Evolutionary conservation across 2,329 filamentous ascomycete genomes (phyloP), one percentile per base, ranked within the genome.

Genomic region (Diaporthe sp.): DNA sequence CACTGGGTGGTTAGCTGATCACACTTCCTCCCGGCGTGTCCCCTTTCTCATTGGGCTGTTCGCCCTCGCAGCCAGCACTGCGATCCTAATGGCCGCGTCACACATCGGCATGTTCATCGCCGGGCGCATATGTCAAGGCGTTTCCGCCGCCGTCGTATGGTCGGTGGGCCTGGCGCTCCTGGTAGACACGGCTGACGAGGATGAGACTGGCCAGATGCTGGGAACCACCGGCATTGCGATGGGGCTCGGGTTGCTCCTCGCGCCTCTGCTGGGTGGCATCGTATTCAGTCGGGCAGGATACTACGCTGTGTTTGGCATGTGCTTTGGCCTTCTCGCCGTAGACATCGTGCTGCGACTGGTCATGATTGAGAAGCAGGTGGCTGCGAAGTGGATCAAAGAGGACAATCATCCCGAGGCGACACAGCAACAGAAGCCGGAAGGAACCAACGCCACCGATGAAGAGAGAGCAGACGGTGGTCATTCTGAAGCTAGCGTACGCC

Each of bases 121-220:
- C 53, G 73, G 70, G 9, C 56, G 73, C 19, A 51, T 72, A 22
- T 66, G 73, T 4, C 59, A 70, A 27, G 73, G 73, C n/a, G 22
- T 75, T 35, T 68, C 73, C 25, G 56, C 63, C 5, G 71, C 73
- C 22, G 50, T 75, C 22, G 72, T 72, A 3, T 72, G 65, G 50
- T 73, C 73, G 13, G 73, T 73, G 4, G 71, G 73, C 22, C 63
- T 75, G 13, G 71, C 73, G 37, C 73, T 75, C 25, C 59, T 75
- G 25, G 71, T 75, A 17, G 73, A 75, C 53, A 75, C 71, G 42
- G 65, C 61, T 47, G 51, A 68, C 35, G 58, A 68, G 10, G 71
- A 70, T 4, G 63, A 70, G 63, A 65, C 73, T n/a, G 73, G 73
- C 10, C 51, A 72, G 42, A 27, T 72, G 27, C 71, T 75, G 22